These are phyloP conservation scores for Annona cherimola DNA, from an alignment of 164 flowering plant genomes.

Conservation along the genomic window DNA sequence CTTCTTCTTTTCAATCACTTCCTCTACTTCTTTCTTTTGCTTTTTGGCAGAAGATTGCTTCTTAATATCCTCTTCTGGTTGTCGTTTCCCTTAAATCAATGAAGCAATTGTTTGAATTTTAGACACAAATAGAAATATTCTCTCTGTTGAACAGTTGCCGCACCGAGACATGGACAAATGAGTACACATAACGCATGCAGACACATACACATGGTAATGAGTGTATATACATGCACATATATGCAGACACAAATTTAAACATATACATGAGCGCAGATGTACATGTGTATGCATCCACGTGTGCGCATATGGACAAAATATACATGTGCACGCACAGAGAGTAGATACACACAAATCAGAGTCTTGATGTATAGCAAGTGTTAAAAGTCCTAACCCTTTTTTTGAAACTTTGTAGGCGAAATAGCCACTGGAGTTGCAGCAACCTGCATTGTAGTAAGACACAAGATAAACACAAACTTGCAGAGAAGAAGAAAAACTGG, in stretches of 20 bases:
- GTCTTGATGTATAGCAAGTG: no score
- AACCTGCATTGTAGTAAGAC: conserved; percentile 5
- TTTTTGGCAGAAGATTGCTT: conserved; percentile 45
- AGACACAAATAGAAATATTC: neutral
- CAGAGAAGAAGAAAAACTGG: neutral
- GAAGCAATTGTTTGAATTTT: neutral
- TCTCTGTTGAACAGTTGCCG: neutral
- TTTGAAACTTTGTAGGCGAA: conserved; percentile 7
- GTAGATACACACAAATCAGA: no score
- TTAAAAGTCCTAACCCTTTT: conserved; percentile 8
- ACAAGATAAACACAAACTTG: neutral
- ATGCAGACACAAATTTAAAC: no score
- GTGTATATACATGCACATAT: no score
- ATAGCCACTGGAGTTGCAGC: conserved; percentile 11
- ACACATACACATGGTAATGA: neutral
- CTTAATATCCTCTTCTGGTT: conserved; percentile 41
- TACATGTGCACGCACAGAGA: no score
- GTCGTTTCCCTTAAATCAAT: conserved; percentile 41
- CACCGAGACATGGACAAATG: neutral
- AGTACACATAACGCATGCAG: neutral
- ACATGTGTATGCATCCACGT: no score
- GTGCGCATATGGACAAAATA: no score
- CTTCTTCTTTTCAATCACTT: conserved; percentile 25
- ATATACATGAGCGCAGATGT: no score
- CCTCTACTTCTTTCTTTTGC: conserved; percentile 39